Conservation (phyloP, 306 rosid genomes). For the Casuarina cunninghamiana region DNA sequence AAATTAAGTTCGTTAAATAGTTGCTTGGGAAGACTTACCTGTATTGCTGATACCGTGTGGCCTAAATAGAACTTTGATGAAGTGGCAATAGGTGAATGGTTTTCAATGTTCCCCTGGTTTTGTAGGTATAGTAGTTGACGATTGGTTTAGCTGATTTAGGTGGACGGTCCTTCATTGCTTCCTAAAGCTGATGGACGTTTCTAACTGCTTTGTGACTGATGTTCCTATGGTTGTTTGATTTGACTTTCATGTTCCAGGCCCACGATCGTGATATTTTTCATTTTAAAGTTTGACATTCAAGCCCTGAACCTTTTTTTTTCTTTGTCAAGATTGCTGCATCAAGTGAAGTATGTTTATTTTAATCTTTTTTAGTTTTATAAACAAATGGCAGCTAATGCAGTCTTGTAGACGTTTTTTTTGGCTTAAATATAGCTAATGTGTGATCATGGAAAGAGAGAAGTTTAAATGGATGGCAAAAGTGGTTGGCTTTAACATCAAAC, state of each 20-base stretch:
- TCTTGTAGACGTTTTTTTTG: not conserved
- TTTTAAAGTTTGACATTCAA: not conserved
- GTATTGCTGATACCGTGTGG: not conserved
- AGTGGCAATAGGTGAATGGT: not conserved
- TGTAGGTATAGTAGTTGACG: not conserved
- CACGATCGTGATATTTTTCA: not conserved
- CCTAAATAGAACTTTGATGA: not conserved
- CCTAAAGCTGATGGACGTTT: not conserved
- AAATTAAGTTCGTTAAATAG: not conserved
- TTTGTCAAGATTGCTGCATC: not conserved
- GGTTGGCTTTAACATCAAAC: not conserved
- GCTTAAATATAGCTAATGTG: not conserved
- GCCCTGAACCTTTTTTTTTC: not conserved
- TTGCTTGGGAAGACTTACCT: not conserved
- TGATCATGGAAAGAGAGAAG: not conserved
- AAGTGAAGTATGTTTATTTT: not conserved
- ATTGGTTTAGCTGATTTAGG: not conserved
- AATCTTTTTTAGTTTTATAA: not conserved
- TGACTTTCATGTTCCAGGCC: not conserved
- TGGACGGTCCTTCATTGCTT: not conserved
- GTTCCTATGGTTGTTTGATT: not conserved
- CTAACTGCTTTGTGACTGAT: not conserved
- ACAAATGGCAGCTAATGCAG: not conserved
- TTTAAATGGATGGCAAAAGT: not conserved
- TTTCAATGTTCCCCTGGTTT: not conserved